These are phyloP conservation scores for Psilocybe tampanensis DNA, from an alignment of 768 basidiomycete species.

Conservation along the genomic window DNA sequence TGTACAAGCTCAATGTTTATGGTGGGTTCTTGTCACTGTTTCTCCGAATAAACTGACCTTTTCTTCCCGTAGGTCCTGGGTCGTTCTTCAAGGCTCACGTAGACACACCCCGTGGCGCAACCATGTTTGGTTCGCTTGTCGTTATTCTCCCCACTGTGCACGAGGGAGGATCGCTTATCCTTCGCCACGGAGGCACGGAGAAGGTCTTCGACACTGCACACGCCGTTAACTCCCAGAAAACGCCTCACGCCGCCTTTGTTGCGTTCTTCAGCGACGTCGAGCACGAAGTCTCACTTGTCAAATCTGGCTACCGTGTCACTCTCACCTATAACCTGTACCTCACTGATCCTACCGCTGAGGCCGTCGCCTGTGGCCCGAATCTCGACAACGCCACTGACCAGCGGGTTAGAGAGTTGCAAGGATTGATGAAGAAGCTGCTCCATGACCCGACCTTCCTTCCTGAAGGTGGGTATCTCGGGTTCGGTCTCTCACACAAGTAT, in stretches of 20 bases:
- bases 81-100: conserved; percentile 50
- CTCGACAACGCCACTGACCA: not conserved
- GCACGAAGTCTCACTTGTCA: conserved; percentile 38
- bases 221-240: conserved; percentile 12
- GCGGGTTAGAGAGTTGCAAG: too few relatives aligned
- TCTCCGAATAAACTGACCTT: too few relatives aligned
- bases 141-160: conserved; percentile 45
- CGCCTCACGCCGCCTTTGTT: conserved; percentile 34
- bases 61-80: conserved; percentile 10
- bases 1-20: conserved; percentile 52
- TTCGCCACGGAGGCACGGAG: conserved; percentile 31
- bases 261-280: conserved; percentile 43
- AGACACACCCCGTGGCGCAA: conserved; percentile 37
- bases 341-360: not conserved
- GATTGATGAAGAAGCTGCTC: too few relatives aligned
- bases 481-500: conserved; percentile 40
- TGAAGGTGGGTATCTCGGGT: conserved; percentile 41
- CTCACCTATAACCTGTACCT: conserved; percentile 46
- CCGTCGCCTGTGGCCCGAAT: not conserved
- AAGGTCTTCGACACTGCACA: conserved; percentile 39
- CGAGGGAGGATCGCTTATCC: conserved; percentile 42
- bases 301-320: conserved; percentile 39
- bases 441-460: conserved; percentile 35
- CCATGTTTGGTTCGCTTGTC: conserved; percentile 53
- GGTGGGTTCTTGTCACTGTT: conserved; percentile 25